phyloP scores from a whole-genome alignment of 345 rosid species.

The Citropsis articulata region DNA sequence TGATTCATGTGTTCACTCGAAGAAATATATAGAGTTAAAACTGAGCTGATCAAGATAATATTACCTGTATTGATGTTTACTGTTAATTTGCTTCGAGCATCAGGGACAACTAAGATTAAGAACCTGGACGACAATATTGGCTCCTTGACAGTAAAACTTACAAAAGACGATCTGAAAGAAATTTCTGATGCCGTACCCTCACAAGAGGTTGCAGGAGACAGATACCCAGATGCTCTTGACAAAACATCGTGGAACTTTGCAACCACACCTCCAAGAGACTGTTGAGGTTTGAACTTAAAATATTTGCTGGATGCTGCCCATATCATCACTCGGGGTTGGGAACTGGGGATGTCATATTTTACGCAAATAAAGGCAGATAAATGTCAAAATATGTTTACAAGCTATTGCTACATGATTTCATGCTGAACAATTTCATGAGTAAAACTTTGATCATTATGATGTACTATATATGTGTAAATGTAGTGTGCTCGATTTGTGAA shows the following conservation, averaged over 20 bases:
- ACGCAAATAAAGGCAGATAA: too few relatives aligned
- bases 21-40: not conserved
- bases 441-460: too few relatives aligned
- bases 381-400: too few relatives aligned
- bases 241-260: slow-evolving; percentile 12
- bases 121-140: slow-evolving; percentile 19
- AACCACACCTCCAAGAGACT: slow-evolving; percentile 16
- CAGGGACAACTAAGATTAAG: slow-evolving; percentile 30
- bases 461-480: too few relatives aligned
- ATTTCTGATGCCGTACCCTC: slow-evolving; percentile 16
- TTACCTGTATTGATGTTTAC: not conserved
- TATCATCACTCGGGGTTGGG: not conserved
- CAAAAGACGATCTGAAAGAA: slow-evolving; percentile 22
- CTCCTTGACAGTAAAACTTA: slow-evolving; percentile 15
- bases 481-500: too few relatives aligned
- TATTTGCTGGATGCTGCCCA: not conserved
- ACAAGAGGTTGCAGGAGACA: slow-evolving; percentile 20
- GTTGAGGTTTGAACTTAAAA: not conserved
- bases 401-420: too few relatives aligned
- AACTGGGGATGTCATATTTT: not conserved
- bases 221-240: not conserved
- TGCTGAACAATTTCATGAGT: too few relatives aligned
- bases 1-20: not conserved
- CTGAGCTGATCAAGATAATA: not conserved
- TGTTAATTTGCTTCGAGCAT: not conserved